Conservation (phyloP, 768 basidiomycete species). For the Termitomyces sp. region DNA sequence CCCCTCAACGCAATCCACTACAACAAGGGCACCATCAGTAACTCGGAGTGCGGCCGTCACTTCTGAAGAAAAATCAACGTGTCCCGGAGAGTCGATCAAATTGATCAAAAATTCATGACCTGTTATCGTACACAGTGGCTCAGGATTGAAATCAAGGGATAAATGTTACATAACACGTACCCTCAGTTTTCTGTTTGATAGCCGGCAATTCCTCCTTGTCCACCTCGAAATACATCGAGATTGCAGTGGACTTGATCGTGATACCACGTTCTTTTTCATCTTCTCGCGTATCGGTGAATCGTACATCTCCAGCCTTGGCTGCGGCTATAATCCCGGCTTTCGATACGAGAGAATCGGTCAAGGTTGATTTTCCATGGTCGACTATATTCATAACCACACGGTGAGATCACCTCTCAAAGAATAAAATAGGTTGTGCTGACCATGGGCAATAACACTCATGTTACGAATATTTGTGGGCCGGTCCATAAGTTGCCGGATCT, state of each 20-base stretch:
- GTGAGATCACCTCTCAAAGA: conserved; percentile 5
- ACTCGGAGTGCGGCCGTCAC: conserved; percentile 99
- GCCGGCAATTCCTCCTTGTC: conserved; percentile 78
- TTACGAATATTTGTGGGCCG: conserved; percentile 88
- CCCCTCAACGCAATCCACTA: conserved; percentile 99
- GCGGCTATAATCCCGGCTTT: conserved; percentile 99
- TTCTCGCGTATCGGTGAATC: conserved; percentile 94
- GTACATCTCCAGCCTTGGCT: conserved; percentile 92
- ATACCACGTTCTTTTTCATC: conserved; percentile 99
- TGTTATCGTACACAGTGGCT: conserved; percentile 18
- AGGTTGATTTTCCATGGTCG: conserved; percentile 99
- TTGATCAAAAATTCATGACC: conserved; percentile 99
- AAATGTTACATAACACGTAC: conserved; percentile 33
- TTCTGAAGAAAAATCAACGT: conserved; percentile 99
- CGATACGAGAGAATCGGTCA: conserved; percentile 97
- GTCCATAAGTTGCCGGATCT: conserved; percentile 88
- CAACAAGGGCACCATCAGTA: conserved; percentile 98
- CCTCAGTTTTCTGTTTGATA: conserved; percentile 93
- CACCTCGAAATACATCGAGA: conserved; percentile 99
- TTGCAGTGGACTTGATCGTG: conserved; percentile 99
- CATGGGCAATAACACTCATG: conserved; percentile 93
- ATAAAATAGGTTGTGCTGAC: conserved; percentile 35
- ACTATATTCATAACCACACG: conserved; percentile 39
- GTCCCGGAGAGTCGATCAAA: conserved; percentile 83
- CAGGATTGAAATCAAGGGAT: neutral